These are phyloP conservation scores for Kuraishia floccosa DNA, from an alignment of 805 yeast genomes.

Conservation along the genomic window DNA sequence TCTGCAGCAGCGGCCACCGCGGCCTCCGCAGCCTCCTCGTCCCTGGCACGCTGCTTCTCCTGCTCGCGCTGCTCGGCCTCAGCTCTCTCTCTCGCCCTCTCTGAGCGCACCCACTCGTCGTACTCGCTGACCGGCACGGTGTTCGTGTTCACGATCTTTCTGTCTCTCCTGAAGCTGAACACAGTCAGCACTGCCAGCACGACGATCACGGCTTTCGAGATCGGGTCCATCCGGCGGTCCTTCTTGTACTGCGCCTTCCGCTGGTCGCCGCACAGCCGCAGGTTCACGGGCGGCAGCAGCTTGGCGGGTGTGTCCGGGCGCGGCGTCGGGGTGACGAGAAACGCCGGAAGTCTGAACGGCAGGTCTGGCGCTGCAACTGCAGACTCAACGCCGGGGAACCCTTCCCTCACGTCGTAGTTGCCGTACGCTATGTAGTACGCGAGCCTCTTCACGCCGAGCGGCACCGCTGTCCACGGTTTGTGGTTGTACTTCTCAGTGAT, in stretches of 20 bases:
- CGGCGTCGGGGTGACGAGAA: conserved; percentile 16
- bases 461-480: conserved; percentile 43
- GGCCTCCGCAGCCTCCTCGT: no score
- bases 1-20: conserved; percentile 9
- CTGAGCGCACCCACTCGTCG: conserved; percentile 3
- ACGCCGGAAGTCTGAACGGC: conserved; percentile 37
- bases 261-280: conserved; percentile 23
- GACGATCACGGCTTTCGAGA: conserved; percentile 42
- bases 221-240: conserved; percentile 45
- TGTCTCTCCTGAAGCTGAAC: conserved; percentile 46
- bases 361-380: conserved; percentile 45
- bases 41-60: no score
- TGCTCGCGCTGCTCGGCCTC: no score
- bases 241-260: conserved; percentile 31
- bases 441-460: conserved; percentile 38
- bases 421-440: conserved; percentile 59
- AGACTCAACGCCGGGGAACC: conserved; percentile 33
- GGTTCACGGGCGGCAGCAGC: conserved; percentile 24
- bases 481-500: conserved; percentile 28
- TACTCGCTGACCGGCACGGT: conserved; percentile 18
- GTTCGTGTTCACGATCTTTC: conserved; percentile 16
- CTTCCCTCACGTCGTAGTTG: conserved; percentile 58
- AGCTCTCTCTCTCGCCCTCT: conserved; percentile 6
- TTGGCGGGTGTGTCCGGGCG: conserved; percentile 15
- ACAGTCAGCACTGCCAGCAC: conserved; percentile 32